Conservation (phyloP, 2,329 filamentous ascomycete species). For the Exophiala sp. region DNA sequence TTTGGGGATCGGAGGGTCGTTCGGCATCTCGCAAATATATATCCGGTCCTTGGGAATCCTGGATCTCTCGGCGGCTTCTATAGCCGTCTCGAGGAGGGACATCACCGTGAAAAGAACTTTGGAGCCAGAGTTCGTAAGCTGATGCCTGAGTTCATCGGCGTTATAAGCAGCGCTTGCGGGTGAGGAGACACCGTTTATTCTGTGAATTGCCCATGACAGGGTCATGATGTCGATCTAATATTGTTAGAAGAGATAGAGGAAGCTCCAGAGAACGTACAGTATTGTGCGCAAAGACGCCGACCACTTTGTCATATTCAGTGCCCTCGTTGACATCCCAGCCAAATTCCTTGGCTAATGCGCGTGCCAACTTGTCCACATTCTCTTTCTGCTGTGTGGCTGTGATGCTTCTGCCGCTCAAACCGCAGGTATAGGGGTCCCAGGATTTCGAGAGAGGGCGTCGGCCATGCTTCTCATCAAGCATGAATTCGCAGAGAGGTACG, state of each 20-base stretch:
- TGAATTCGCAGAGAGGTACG: slow-evolving; percentile 71
- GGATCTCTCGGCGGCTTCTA: slow-evolving; percentile 61
- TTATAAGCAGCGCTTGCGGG: slow-evolving; percentile 74
- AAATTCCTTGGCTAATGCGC: slow-evolving; percentile 66
- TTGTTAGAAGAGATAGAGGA: neutral
- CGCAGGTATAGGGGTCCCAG: slow-evolving; percentile 71
- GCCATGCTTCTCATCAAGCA: slow-evolving; percentile 69
- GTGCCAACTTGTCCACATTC: slow-evolving; percentile 64
- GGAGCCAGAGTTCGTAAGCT: slow-evolving; percentile 65
- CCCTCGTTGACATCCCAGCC: slow-evolving; percentile 67
- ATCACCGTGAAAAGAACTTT: slow-evolving; percentile 69
- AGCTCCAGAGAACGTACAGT: slow-evolving; percentile 53
- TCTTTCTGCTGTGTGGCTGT: slow-evolving; percentile 61
- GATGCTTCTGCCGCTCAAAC: slow-evolving; percentile 66
- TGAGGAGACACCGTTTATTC: slow-evolving; percentile 66
- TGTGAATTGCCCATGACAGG: slow-evolving; percentile 69
- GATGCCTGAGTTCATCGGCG: slow-evolving; percentile 64
- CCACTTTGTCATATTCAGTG: slow-evolving; percentile 76
- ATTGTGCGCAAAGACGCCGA: slow-evolving; percentile 75
- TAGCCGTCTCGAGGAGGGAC: slow-evolving; percentile 61
- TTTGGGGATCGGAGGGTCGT: slow-evolving; percentile 27
- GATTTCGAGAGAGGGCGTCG: slow-evolving; percentile 62
- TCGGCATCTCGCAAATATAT: slow-evolving; percentile 66
- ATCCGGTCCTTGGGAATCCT: slow-evolving; percentile 62
- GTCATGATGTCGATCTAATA: slow-evolving; percentile 69